A percentile compares a stretch with the other conserved stretches of the same genome.
Evolutionary conservation across 768 basidiomycete species (phyloP).

Genomic region (Ephemerocybe angulata): DNA sequence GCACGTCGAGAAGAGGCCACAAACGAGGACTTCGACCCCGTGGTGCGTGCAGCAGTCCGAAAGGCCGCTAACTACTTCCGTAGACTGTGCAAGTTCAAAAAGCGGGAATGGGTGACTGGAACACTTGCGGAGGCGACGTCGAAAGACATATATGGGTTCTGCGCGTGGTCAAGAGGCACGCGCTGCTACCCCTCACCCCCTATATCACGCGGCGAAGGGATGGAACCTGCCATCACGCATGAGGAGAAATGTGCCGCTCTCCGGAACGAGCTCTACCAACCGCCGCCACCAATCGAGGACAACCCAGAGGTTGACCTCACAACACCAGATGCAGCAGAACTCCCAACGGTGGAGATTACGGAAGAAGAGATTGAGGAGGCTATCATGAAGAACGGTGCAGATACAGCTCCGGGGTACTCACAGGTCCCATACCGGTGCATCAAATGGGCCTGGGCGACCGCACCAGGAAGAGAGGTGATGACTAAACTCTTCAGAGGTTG

Average conservation of each 20-base stretch:
- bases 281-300: slow-evolving; percentile 11
- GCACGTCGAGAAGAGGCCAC: slow-evolving; percentile 3
- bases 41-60: slow-evolving; percentile 10
- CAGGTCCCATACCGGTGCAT: slow-evolving; percentile 21
- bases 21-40: neutral
- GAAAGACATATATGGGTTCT: slow-evolving; percentile 22
- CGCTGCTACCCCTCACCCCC: slow-evolving; percentile 25
- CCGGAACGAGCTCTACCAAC: slow-evolving; percentile 18
- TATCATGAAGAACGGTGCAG: slow-evolving; percentile 13
- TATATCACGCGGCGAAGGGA: slow-evolving; percentile 15
- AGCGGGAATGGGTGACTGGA: slow-evolving; percentile 17
- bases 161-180: slow-evolving; percentile 19
- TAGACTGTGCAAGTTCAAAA: slow-evolving; percentile 15
- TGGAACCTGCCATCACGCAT: slow-evolving; percentile 14
- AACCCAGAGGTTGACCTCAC: slow-evolving; percentile 9
- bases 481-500: slow-evolving; percentile 16
- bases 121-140: slow-evolving; percentile 15
- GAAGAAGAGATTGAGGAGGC: slow-evolving; percentile 20
- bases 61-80: slow-evolving; percentile 16
- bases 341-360: slow-evolving; percentile 14
- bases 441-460: slow-evolving; percentile 22
- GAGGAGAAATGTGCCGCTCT: slow-evolving; percentile 21
- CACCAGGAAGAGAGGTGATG: neutral
- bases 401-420: slow-evolving; percentile 21
- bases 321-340: slow-evolving; percentile 4